These are phyloP conservation scores for Bimuria novae-zelandiae DNA, from an alignment of 2,329 filamentous ascomycete genomes.

Conservation along the genomic window DNA sequence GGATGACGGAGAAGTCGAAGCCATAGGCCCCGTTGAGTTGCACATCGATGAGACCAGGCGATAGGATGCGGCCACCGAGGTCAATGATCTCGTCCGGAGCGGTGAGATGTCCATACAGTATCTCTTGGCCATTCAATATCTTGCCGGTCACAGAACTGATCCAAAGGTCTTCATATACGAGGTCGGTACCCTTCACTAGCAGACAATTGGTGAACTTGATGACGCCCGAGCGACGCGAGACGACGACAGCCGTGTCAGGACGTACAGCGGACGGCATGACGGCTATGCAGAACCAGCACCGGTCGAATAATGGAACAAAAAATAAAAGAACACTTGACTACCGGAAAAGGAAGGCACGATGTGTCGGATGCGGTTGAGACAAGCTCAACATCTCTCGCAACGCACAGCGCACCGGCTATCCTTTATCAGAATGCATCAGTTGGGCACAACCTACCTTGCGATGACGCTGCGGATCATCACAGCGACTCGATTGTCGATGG, in stretches of 20 bases:
- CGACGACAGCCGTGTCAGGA: conserved; percentile 37
- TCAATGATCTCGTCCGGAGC: conserved; percentile 77
- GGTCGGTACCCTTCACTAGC: conserved; percentile 67
- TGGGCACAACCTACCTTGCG: neutral
- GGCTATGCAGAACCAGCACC: neutral
- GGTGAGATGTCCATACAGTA: conserved; percentile 69
- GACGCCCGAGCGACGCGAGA: conserved; percentile 54
- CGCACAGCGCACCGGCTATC: conserved; percentile 17
- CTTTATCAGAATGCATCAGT: conserved; percentile 27
- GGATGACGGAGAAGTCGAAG: conserved; percentile 85
- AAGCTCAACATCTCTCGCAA: conserved; percentile 30
- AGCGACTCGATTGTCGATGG: conserved; percentile 17
- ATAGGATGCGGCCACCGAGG: conserved; percentile 79
- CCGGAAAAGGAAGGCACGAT: conserved; percentile 25
- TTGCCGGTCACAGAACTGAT: conserved; percentile 80
- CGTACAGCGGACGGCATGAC: conserved; percentile 49
- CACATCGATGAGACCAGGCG: conserved; percentile 85
- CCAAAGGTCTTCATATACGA: conserved; percentile 85
- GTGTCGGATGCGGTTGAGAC: conserved; percentile 31
- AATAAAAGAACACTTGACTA: conserved; percentile 9
- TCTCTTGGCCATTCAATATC: conserved; percentile 72
- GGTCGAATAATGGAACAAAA: conserved; percentile 10
- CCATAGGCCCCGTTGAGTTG: conserved; percentile 93
- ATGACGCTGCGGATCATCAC: conserved; percentile 22
- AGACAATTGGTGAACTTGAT: conserved; percentile 91